Conservation (phyloP, 164 flowering plant genomes). For the Piper betle region DNA sequence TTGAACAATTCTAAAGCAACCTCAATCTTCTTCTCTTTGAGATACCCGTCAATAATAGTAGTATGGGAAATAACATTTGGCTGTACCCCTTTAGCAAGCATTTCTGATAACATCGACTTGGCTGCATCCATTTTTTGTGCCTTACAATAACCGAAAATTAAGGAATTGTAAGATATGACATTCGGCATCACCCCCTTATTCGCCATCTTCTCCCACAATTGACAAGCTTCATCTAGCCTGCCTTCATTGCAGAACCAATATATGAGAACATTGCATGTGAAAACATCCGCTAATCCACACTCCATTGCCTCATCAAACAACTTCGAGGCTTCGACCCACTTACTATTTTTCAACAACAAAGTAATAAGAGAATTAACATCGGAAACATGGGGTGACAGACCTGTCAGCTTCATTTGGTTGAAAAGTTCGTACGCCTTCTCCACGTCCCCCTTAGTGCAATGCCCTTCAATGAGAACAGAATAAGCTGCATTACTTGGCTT, state of each 20-base stretch:
- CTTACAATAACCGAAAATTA: slow-evolving; percentile 50
- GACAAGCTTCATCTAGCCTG: slow-evolving; percentile 35
- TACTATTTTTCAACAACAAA: slow-evolving; percentile 28
- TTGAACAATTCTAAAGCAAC: slow-evolving; percentile 31
- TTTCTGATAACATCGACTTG: slow-evolving; percentile 21
- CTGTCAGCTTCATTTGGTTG: slow-evolving; percentile 39
- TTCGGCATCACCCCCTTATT: slow-evolving; percentile 32
- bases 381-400: slow-evolving; percentile 31
- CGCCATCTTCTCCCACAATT: slow-evolving; percentile 45
- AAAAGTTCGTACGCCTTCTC: slow-evolving; percentile 47
- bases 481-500: slow-evolving; percentile 43
- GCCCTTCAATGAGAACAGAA: slow-evolving; percentile 55
- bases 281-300: slow-evolving; percentile 36
- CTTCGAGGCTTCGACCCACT: slow-evolving; percentile 27
- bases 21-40: slow-evolving; percentile 34
- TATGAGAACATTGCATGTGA: slow-evolving; percentile 34
- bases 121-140: slow-evolving; percentile 42
- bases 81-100: slow-evolving; percentile 29
- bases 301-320: slow-evolving; percentile 59
- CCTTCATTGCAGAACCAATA: slow-evolving; percentile 37
- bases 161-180: slow-evolving; percentile 43
- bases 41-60: slow-evolving; percentile 45
- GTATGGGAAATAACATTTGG: slow-evolving; percentile 55
- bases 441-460: slow-evolving; percentile 33
- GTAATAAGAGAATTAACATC: slow-evolving; percentile 32